Conservation (phyloP, 2,329 filamentous ascomycete genomes). For the Sarocladium kiliense region DNA sequence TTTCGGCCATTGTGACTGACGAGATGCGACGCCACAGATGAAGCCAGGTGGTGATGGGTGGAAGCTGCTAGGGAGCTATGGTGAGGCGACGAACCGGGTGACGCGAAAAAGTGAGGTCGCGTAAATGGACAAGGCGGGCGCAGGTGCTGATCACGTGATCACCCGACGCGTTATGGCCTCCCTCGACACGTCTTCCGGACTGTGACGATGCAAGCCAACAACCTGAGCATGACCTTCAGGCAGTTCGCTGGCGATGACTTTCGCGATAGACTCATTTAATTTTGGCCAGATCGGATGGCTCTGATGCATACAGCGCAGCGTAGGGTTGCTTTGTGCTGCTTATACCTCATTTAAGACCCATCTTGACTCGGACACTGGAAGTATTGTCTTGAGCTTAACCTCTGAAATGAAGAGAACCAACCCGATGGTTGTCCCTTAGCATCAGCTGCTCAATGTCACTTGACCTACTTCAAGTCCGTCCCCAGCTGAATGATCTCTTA, state of each 20-base stretch:
- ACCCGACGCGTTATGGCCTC: constrained; percentile 7
- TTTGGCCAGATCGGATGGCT: too few relatives aligned
- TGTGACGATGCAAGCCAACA: background rate
- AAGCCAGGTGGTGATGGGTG: constrained; percentile 19
- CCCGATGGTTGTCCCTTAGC: too few relatives aligned
- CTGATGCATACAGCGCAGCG: too few relatives aligned
- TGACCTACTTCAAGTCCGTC: background rate
- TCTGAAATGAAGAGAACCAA: too few relatives aligned
- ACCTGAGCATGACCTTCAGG: too few relatives aligned
- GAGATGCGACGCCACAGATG: constrained; percentile 22
- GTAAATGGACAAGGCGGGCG: constrained; percentile 30
- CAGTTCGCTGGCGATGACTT: too few relatives aligned
- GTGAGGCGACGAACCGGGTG: constrained; percentile 13
- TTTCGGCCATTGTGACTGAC: constrained; percentile 61
- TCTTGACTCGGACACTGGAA: too few relatives aligned
- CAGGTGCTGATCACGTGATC: constrained; percentile 29
- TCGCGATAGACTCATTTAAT: too few relatives aligned
- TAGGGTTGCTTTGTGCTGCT: too few relatives aligned
- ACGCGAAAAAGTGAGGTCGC: constrained; percentile 37
- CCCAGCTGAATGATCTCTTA: background rate
- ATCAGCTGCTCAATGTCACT: background rate
- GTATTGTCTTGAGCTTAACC: too few relatives aligned
- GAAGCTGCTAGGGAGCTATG: constrained; percentile 19
- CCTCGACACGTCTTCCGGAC: background rate
- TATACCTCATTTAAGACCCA: too few relatives aligned